phyloP scores from a whole-genome alignment of 352 stramenopile species.

The Pythium phragmiticola region DNA sequence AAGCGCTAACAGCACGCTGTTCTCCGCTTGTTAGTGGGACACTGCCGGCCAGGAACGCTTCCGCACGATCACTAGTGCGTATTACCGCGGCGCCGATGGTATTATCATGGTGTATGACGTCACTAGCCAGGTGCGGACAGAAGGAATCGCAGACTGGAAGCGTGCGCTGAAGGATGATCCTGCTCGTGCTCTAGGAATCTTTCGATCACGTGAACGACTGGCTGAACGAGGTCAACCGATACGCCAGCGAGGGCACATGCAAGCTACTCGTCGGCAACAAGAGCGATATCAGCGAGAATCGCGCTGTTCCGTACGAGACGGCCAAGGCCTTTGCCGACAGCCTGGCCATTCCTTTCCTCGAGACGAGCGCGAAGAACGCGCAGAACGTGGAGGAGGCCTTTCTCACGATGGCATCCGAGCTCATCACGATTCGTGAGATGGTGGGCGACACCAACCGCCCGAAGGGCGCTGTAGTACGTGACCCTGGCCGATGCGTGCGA shows the following conservation, averaged over 20 bases:
- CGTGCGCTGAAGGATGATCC: neutral
- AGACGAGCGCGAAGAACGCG: conserved; percentile 98
- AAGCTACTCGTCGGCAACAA: conserved; percentile 99
- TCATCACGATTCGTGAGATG: conserved; percentile 93
- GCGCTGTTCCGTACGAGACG: conserved; percentile 95
- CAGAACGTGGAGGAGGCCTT: conserved; percentile 99
- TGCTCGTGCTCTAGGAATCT: conserved; percentile 84
- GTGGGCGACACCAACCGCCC: conserved; percentile 72
- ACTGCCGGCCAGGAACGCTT: conserved; percentile 99
- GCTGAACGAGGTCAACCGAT: conserved; percentile 98
- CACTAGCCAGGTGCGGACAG: conserved; percentile 85
- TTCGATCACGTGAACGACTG: conserved; percentile 99
- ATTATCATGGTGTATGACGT: conserved; percentile 99
- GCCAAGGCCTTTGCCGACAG: conserved; percentile 97
- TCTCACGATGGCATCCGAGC: conserved; percentile 98
- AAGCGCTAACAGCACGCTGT: neutral
- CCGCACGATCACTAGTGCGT: conserved; percentile 98
- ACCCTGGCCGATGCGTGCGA: neutral
- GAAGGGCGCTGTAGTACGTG: conserved; percentile 56
- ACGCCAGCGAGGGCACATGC: conserved; percentile 98
- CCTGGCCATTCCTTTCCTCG: conserved; percentile 98
- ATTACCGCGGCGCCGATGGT: conserved; percentile 98
- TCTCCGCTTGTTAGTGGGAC: conserved; percentile 83
- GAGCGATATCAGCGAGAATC: conserved; percentile 96
- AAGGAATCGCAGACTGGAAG: neutral